Base-by-base conservation (phyloP, 1,284 basidiomycete genomes). In the Austropuccinia psidii region DNA sequence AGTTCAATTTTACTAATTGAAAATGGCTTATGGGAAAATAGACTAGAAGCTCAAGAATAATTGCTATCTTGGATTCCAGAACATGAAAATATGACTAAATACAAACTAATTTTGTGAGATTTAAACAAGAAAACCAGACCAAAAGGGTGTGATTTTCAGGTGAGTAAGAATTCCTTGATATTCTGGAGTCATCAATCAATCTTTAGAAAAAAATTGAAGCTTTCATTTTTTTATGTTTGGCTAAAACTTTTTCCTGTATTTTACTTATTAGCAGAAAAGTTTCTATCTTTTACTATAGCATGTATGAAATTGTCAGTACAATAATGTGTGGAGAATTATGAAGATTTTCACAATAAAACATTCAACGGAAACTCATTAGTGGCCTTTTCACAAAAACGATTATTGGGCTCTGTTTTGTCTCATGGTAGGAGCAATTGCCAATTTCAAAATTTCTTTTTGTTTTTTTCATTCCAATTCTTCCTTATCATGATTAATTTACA, bases 131-230 rank as follows among this genome's bases (percentile, higher is more conserved):
- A 90, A 78, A 86, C 86, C 1, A 93, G 95, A 0, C 97, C 93
- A 93, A 87, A 86, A 49, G 96, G 98, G 83, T 98, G 97, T 85
- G 98, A 98, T 79, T 98, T 98, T 79, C 96, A 99, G 83, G 91
- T 90, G 76, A 73, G 84, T 79, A 1, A 21, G 29, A 2, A 60
- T 58, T 60, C 19, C 19, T 27, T 17, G 37, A 4, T 29, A 49
- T 41, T 33, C 7, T 54, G 19, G 17, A 3, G 33, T 43, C 29
- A 49, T 43, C 19, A 9, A 66, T 61, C 57, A 68, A 60, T 39
- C 7, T 33, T 39, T 13, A 68, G n/a, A n/a, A n/a, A n/a, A n/a
- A n/a, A 24, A 13, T 61, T 62, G 37, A 27, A 57, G 31, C 52
- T 52, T n/a, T 11, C 15, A 4, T 50, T 24, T 50, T 29, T 19